Conservation (phyloP, 1,284 basidiomycete species). For the Cutaneotrichosporon curvatum region DNA sequence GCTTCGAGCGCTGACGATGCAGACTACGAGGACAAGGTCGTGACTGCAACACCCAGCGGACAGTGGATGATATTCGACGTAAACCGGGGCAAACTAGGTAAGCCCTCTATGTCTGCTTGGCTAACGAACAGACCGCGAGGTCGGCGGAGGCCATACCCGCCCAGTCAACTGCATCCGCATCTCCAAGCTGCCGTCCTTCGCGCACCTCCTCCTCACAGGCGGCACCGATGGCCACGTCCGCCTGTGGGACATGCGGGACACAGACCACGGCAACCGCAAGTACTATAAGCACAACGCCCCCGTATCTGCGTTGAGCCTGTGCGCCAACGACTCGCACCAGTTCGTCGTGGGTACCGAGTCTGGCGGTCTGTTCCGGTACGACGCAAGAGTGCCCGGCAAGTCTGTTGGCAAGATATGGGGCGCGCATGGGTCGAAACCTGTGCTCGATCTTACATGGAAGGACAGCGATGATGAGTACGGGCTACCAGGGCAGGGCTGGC, state of each 20-base stretch:
- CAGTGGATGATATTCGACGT: constrained; percentile 80
- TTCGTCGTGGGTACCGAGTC: constrained; percentile 73
- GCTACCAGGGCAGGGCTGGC: constrained; percentile 57
- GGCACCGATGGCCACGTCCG: constrained; percentile 75
- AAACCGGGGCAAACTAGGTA: constrained; percentile 68
- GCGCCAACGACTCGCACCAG: constrained; percentile 60
- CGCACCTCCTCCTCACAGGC: constrained; percentile 68
- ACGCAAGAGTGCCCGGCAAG: constrained; percentile 61
- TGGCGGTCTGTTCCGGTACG: constrained; percentile 62
- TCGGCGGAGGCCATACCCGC: constrained; percentile 61
- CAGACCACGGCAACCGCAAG: constrained; percentile 60
- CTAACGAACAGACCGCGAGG: constrained; percentile 55
- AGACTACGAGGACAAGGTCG: constrained; percentile 70
- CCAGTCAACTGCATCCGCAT: constrained; percentile 61
- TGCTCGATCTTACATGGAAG: constrained; percentile 72
- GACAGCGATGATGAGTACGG: constrained; percentile 27
- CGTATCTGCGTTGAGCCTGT: constrained; percentile 66
- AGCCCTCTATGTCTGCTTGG: constrained; percentile 14
- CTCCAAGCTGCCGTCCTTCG: constrained; percentile 55
- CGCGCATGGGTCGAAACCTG: constrained; percentile 64
- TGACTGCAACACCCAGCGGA: constrained; percentile 74
- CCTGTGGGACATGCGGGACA: constrained; percentile 72
- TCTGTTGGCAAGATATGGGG: constrained; percentile 63
- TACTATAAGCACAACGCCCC: constrained; percentile 62
- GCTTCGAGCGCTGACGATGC: background rate